A percentile compares a stretch with the other conserved stretches of the same genome.
Conservation (phyloP, 2,329 filamentous ascomycete genomes). For the Aspergillus luchuensis region DNA sequence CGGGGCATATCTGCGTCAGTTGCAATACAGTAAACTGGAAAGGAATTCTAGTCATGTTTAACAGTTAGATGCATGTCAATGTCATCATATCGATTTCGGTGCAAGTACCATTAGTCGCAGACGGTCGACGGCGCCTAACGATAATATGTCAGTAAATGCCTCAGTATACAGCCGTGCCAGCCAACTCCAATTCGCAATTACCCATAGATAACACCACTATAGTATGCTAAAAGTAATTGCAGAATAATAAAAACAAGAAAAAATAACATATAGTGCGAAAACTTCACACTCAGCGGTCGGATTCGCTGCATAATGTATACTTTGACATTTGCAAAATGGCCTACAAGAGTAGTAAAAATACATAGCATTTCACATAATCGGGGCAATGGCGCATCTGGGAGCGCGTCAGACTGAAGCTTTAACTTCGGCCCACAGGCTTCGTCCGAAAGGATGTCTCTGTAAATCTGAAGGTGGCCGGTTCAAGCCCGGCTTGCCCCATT, state of each 20-base stretch:
- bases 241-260: background rate
- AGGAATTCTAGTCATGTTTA: no score
- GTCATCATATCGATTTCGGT: no score
- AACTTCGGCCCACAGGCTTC: constrained; percentile 10
- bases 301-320: background rate
- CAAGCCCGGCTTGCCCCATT: constrained; percentile 11
- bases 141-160: no score
- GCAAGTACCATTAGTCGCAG: no score
- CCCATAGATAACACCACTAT: background rate
- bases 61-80: no score
- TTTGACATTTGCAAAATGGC: background rate
- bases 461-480: constrained; percentile 13
- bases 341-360: background rate
- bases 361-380: background rate
- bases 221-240: background rate
- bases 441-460: constrained; percentile 1
- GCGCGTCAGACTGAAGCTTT: constrained; percentile 10
- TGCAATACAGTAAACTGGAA: no score
- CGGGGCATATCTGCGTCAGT: no score
- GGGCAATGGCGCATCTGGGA: constrained; percentile 12
- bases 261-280: background rate
- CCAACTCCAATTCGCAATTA: background rate
- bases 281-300: background rate
- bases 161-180: no score
- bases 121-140: no score